Evolutionary conservation across 345 rosid genomes (phyloP), one percentile per base, ranked within the genome.

Genomic region (Pelargonium nanum): DNA sequence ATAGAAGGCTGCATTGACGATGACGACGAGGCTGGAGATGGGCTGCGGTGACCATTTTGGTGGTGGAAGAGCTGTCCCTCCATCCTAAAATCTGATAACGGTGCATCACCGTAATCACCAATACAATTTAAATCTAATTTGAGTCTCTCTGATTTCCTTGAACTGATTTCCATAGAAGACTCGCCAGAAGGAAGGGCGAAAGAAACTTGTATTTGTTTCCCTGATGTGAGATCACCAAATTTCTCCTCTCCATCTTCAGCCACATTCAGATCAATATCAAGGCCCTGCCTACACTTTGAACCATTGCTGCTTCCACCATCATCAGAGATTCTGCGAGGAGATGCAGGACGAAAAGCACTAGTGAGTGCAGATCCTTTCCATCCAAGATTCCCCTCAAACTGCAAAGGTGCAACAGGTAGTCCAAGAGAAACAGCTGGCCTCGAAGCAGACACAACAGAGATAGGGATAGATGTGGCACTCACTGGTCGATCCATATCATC

Each of bases 181-280:
- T 86, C 91, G 53, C 79, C 83, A 63, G 75, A 78, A 61, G 67
- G 80, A 53, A 76, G 68, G 56, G 77, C 77, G 55, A 80, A 74
- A 32, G 84, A 82, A 63, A 70, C 80, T 23, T 82, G 78, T 61
- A 80, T 58, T 70, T 73, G 83, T 62, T 80, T 75, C 65, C 74
- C 81, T 2, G 75, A 65, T 57, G 69, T 61, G n/a, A 70, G 56
- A 57, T 73, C 87, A 44, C 70, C 74, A n/a, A 67, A 67, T 65
- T 76, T 83, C 65, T 85, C 94, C 66, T 93, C 95, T 61, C 77
- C 96, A 70, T 54, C 77, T 75, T 83, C 97, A 0, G 85, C 75
- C 66, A 84, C 77, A 75, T 93, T 93, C 67, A 90, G 92, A 83
- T 93, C 99, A 22, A 93, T 74, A 68, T 80, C 85, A 67, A 85